Evolutionary conservation across 495 filamentous ascomycete species (phyloP).

Genomic region (Evansstolkia leycettana): DNA sequence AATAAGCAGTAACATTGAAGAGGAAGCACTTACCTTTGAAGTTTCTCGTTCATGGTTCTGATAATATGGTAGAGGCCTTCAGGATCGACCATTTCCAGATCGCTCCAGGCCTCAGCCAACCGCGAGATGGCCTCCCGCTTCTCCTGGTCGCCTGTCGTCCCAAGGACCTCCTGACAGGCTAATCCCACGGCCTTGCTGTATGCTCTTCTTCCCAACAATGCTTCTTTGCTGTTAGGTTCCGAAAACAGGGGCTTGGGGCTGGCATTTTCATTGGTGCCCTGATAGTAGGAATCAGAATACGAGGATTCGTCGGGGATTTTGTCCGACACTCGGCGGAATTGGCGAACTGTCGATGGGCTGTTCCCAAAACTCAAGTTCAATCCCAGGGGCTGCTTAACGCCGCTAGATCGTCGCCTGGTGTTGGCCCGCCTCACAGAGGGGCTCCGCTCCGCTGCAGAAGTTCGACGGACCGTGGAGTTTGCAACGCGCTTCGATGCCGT

Average conservation of each 20-base stretch:
- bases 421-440: conserved; percentile 31
- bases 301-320: conserved; percentile 33
- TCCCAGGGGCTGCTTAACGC: conserved; percentile 62
- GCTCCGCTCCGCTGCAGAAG: conserved; percentile 34
- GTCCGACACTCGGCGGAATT: conserved; percentile 80
- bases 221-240: conserved; percentile 55
- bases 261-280: conserved; percentile 33
- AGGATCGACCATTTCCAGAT: conserved; percentile 76
- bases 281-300: conserved; percentile 15
- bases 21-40: conserved; percentile 31
- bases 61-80: conserved; percentile 83
- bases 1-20: neutral
- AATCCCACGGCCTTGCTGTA: conserved; percentile 70
- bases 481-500: conserved; percentile 24
- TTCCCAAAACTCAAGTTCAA: conserved; percentile 87
- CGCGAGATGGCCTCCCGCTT: conserved; percentile 73
- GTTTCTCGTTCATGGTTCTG: conserved; percentile 50
- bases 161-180: conserved; percentile 70
- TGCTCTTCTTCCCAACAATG: conserved; percentile 61
- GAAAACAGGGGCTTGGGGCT: conserved; percentile 21
- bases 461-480: conserved; percentile 40
- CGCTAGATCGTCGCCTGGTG: conserved; percentile 38
- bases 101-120: conserved; percentile 72
- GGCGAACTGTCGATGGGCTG: conserved; percentile 72
- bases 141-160: conserved; percentile 57